Evolutionary conservation across 169 alveolate species (phyloP).

Genomic region (Cyclospora cayetanensis): DNA sequence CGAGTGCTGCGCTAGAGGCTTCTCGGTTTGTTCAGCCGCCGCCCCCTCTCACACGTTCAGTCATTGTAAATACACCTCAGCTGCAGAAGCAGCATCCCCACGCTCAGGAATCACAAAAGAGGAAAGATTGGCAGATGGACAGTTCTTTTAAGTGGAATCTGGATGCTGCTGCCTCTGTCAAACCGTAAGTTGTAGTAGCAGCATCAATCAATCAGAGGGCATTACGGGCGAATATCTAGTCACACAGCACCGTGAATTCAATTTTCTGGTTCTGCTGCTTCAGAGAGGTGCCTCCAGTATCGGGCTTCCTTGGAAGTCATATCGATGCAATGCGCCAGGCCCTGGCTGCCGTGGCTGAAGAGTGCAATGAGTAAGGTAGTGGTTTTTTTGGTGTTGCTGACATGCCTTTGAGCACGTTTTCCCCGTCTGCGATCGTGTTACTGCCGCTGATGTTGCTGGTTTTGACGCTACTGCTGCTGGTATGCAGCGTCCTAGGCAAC

Average conservation of each 20-base stretch:
- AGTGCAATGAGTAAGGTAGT: slow-evolving; percentile 40
- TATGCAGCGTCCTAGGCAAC: slow-evolving; percentile 53
- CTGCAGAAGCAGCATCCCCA: not conserved
- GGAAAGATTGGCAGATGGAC: not conserved
- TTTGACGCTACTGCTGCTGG: slow-evolving; percentile 32
- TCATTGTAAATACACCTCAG: slow-evolving; percentile 27
- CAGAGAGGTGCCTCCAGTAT: slow-evolving; percentile 17
- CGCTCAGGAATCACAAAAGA: not conserved
- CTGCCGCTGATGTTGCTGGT: not conserved
- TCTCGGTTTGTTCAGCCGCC: slow-evolving; percentile 25
- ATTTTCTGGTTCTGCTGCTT: not conserved
- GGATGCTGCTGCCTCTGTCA: not conserved
- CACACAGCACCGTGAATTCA: too few species aligned
- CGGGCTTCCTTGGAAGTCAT: slow-evolving; percentile 42
- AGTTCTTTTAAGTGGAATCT: not conserved
- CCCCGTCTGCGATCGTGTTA: not conserved
- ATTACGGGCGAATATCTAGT: too few species aligned
- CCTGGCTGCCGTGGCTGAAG: slow-evolving; percentile 35
- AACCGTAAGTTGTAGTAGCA: too few species aligned
- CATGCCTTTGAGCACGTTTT: not conserved
- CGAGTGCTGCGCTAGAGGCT: not conserved
- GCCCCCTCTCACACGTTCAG: slow-evolving; percentile 25
- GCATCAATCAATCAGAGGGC: too few species aligned
- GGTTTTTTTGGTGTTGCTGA: not conserved
- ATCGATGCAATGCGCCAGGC: slow-evolving; percentile 61